Base-by-base conservation (phyloP, 805 yeast species). In the Alloascoidea africana region DNA sequence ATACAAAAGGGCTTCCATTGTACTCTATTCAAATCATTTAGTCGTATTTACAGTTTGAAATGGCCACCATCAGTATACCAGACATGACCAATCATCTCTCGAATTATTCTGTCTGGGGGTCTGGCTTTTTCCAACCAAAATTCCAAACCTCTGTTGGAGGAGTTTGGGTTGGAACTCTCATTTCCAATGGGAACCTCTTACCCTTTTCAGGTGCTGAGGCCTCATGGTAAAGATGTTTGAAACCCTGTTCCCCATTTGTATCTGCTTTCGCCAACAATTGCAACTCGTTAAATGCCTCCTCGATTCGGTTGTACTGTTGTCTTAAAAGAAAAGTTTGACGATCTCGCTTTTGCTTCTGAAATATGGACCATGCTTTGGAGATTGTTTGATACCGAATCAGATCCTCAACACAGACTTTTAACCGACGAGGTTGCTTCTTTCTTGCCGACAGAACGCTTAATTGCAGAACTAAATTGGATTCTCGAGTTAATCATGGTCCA, bases 111-210 rank as follows among this genome's bases (percentile, higher is more conserved):
- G 17, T 35, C 18, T 36, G 16, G 17, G 39, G 33, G 30, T 41
- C 48, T 15, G 45, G 40, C 11, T 42, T 42, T 39, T 39, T 46
- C 64, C 64, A 59, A 35, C 46, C 46, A 49, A 70, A 70, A 40
- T 75, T 73, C 96, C 96, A 87, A 14, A 81, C 65, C 42, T 69
- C 67, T 49, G 71, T 73, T 14, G 96, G 81, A 11, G 98, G 98
- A 43, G 65, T 83, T 39, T 86, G 89, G 1, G 94, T 80, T 15
- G 98, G 98, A 5, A 83, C 74, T 51, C 91, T 73, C 55, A 84
- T 54, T 51, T 89, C 96, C 48, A 82, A 59, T 3, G 94, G 89
- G 55, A 83, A 86, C 49, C 85, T 63, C 46, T 70, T 69, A 37
- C 65, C 65, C 34, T 56, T 55, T 46, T 79, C 78, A 36, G 62